A percentile compares a stretch with the other conserved stretches of the same genome.
Conservation (phyloP, 371 early-diverging fungal species). For the Batkoa obscura region DNA sequence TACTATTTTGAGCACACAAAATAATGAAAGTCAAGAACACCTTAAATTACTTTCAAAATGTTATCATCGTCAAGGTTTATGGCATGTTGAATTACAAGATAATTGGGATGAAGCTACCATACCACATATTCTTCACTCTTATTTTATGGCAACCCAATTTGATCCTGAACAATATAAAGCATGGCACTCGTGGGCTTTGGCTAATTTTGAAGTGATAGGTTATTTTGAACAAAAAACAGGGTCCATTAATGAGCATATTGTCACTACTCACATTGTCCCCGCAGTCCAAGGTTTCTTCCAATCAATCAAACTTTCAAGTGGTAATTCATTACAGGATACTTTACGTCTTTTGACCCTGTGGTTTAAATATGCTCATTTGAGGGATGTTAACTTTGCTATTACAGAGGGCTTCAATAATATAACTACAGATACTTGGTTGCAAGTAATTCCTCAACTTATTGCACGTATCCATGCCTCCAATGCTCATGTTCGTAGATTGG, state of each 20-base stretch:
- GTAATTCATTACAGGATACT: constrained; percentile 89
- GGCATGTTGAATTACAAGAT: constrained; percentile 68
- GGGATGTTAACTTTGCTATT: constrained; percentile 72
- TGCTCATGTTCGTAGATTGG: constrained; percentile 62
- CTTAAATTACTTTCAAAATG: constrained; percentile 61
- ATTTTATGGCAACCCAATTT: constrained; percentile 72
- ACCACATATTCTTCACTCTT: constrained; percentile 63
- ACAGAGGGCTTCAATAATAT: constrained; percentile 78
- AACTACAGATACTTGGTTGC: constrained; percentile 89
- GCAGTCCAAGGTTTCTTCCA: constrained; percentile 69
- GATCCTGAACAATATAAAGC: constrained; percentile 95
- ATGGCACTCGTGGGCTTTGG: constrained; percentile 95
- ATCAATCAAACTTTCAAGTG: constrained; percentile 81
- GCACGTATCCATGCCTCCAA: constrained; percentile 83
- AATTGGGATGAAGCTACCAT: constrained; percentile 52
- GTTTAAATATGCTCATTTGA: constrained; percentile 88
- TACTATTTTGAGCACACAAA: background rate
- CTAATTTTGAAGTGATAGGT: constrained; percentile 80
- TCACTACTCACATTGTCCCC: constrained; percentile 13
- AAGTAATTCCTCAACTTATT: constrained; percentile 95
- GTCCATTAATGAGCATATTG: constrained; percentile 1
- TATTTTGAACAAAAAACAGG: constrained; percentile 27
- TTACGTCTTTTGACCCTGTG: constrained; percentile 83
- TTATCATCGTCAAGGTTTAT: constrained; percentile 82
- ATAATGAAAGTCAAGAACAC: constrained; percentile 5